Conservation (phyloP, 2,329 filamentous ascomycete species). For the Fusarium foetens region DNA sequence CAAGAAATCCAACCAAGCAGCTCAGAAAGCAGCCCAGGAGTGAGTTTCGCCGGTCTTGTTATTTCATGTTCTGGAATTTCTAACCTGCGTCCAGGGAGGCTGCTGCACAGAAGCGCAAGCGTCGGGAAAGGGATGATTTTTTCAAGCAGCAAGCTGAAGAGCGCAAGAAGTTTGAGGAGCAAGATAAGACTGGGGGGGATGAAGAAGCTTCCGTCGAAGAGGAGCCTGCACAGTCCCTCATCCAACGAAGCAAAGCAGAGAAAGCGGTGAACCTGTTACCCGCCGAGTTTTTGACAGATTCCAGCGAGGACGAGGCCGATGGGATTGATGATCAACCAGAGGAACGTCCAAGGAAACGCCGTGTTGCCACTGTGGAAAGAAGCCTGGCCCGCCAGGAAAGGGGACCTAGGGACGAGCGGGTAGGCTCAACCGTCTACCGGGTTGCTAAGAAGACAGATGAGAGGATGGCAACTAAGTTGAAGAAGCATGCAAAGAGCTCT, state of each 20-base stretch:
- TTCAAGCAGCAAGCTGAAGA: conserved; percentile 66
- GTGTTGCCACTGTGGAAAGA: conserved; percentile 54
- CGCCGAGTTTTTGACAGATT: conserved; percentile 63
- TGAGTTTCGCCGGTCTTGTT: conserved; percentile 47
- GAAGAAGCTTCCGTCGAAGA: conserved; percentile 27
- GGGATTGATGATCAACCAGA: conserved; percentile 41
- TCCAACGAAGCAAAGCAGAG: conserved; percentile 44
- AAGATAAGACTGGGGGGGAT: conserved; percentile 34
- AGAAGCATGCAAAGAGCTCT: conserved; percentile 54
- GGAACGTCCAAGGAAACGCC: conserved; percentile 55
- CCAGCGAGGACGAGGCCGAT: conserved; percentile 55
- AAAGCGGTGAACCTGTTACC: conserved; percentile 60
- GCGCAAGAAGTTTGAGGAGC: conserved; percentile 54
- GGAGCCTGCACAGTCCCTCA: conserved; percentile 5
- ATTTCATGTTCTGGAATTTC: neutral
- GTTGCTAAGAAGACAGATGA: conserved; percentile 58
- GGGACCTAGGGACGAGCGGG: conserved; percentile 57
- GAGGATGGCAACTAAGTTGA: conserved; percentile 60
- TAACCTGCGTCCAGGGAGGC: conserved; percentile 55
- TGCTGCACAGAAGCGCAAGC: conserved; percentile 63
- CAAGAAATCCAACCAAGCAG: conserved; percentile 58
- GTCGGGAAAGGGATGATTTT: conserved; percentile 63
- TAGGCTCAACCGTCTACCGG: conserved; percentile 66
- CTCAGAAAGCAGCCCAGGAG: conserved; percentile 62
- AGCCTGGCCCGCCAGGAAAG: conserved; percentile 51